These are phyloP conservation scores for Penicillium alfredii DNA, from an alignment of 495 filamentous ascomycete species.

Conservation along the genomic window DNA sequence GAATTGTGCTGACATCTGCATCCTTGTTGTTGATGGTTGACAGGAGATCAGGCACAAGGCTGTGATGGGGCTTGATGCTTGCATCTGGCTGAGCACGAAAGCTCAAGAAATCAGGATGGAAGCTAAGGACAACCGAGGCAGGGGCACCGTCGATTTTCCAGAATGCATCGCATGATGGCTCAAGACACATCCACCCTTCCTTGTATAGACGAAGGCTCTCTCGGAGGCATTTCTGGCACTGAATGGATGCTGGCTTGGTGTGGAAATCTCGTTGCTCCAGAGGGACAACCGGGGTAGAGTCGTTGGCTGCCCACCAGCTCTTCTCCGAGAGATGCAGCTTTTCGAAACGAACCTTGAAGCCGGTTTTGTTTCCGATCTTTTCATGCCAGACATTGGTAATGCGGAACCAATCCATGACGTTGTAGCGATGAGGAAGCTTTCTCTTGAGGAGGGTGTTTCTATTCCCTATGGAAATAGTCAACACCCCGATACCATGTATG, in stretches of 20 bases:
- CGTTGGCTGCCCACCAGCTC: constrained; percentile 64
- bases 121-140: constrained; percentile 37
- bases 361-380: constrained; percentile 34
- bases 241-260: constrained; percentile 10
- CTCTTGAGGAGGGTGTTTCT: constrained; percentile 47
- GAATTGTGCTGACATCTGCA: constrained; percentile 23
- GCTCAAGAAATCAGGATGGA: constrained; percentile 53
- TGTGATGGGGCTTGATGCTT: constrained; percentile 30
- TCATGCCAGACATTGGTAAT: constrained; percentile 71
- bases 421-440: constrained; percentile 56
- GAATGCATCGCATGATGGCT: constrained; percentile 49
- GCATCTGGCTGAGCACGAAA: constrained; percentile 32
- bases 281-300: constrained; percentile 14
- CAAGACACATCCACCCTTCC: constrained; percentile 67
- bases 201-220: constrained; percentile 42
- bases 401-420: constrained; percentile 68
- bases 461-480: constrained; percentile 43
- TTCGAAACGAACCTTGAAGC: constrained; percentile 61
- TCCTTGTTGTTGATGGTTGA: constrained; percentile 26
- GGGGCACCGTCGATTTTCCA: constrained; percentile 39
- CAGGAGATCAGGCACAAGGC: constrained; percentile 33
- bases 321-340: constrained; percentile 52
- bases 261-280: constrained; percentile 20
- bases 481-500: too few relatives aligned
- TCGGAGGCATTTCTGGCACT: constrained; percentile 38